Percentiles rank a stretch among this genome's conserved stretches.
Evolutionary conservation across 805 yeast species (phyloP).

Genomic region (Sungouiozyma intestinalis): DNA sequence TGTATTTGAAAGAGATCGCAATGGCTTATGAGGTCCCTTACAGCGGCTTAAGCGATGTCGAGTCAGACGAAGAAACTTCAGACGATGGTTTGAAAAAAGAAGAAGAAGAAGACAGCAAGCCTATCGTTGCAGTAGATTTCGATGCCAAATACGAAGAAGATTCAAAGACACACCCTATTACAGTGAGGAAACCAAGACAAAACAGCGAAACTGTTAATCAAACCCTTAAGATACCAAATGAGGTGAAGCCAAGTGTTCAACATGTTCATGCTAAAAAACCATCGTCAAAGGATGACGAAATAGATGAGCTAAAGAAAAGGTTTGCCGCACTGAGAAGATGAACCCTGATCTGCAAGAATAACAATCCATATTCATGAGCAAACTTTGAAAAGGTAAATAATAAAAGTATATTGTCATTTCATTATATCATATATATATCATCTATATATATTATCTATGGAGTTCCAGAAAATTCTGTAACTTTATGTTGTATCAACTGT

Average conservation of each 20-base stretch:
- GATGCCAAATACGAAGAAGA: slow-evolving; percentile 25
- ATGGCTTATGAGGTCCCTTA: slow-evolving; percentile 67
- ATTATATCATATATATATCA: background rate
- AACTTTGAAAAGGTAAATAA: no score
- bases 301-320: slow-evolving; percentile 40
- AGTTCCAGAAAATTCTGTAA: no score
- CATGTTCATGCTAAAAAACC: slow-evolving; percentile 16
- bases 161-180: slow-evolving; percentile 31
- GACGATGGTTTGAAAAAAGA: slow-evolving; percentile 20
- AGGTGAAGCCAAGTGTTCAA: slow-evolving; percentile 30
- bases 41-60: slow-evolving; percentile 36
- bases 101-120: slow-evolving; percentile 20
- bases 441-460: background rate
- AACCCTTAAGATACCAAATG: slow-evolving; percentile 33
- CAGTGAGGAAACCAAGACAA: slow-evolving; percentile 34
- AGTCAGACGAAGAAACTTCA: slow-evolving; percentile 17
- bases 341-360: no score
- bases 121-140: slow-evolving; percentile 30
- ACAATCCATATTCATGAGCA: no score
- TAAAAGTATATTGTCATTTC: no score
- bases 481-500: slow-evolving; percentile 37
- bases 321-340: slow-evolving; percentile 64
- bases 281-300: slow-evolving; percentile 7
- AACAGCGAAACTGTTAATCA: slow-evolving; percentile 33
- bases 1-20: slow-evolving; percentile 74